Percentiles rank a stretch among this genome's conserved stretches.
These are phyloP conservation scores for Kwoniella shivajii DNA, from an alignment of 1,284 basidiomycete species.

Conservation along the genomic window DNA sequence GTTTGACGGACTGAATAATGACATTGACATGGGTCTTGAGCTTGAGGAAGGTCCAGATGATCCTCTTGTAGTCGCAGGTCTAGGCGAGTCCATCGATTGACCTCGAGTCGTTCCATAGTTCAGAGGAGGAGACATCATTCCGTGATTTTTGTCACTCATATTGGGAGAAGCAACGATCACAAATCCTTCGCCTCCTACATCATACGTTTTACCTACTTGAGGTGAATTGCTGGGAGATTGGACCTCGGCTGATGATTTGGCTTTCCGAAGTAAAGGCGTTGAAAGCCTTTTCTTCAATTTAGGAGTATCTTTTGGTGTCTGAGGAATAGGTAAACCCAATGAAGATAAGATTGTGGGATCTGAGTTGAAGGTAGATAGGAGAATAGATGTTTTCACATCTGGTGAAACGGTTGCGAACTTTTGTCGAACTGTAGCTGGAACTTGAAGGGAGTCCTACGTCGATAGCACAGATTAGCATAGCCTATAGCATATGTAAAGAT, in stretches of 20 bases:
- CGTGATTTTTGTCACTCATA: background rate
- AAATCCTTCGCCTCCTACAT: conserved; percentile 40
- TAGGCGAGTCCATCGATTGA: conserved; percentile 30
- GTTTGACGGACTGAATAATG: conserved; percentile 23
- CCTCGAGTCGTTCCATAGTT: conserved; percentile 13
- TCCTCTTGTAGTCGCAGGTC: conserved; percentile 15
- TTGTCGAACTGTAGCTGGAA: conserved; percentile 42
- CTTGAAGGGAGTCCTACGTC: conserved; percentile 46
- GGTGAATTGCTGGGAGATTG: conserved; percentile 19
- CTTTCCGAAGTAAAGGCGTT: conserved; percentile 44
- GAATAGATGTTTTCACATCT: conserved; percentile 47
- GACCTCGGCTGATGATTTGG: conserved; percentile 41
- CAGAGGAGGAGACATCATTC: conserved; percentile 14
- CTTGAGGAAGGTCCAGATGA: conserved; percentile 17
- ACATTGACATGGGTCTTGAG: conserved; percentile 21
- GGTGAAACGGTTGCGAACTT: conserved; percentile 46
- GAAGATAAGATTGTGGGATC: conserved; percentile 45
- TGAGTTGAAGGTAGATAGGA: conserved; percentile 39
- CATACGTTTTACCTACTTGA: conserved; percentile 39
- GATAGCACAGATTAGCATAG: too few relatives aligned
- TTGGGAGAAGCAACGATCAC: conserved; percentile 44
- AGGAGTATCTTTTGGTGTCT: conserved; percentile 17
- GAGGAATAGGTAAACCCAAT: conserved; percentile 38
- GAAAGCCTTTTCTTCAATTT: conserved; percentile 42
- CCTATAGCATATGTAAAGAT: too few relatives aligned